Evolutionary conservation across 2,329 filamentous ascomycete species (phyloP).

Genomic region (Gnomoniopsis smithogilvyi): DNA sequence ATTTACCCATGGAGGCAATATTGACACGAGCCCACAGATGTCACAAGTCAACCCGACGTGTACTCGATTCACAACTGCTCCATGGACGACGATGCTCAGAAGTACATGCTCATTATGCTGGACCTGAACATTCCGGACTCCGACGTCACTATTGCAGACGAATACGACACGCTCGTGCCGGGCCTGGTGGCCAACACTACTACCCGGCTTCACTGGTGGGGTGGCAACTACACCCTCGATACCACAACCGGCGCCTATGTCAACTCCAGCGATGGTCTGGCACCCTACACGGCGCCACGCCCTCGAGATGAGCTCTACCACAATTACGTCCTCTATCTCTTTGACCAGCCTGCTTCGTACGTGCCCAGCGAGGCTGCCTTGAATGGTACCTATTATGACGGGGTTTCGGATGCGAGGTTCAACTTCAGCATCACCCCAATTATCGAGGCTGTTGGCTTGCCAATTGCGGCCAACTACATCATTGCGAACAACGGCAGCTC

Average conservation of each 20-base stretch:
- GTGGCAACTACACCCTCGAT: not conserved
- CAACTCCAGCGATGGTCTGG: not conserved
- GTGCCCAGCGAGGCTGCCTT: not conserved
- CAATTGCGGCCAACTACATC: not conserved
- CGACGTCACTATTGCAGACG: not conserved
- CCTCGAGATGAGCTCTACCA: not conserved
- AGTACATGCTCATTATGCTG: not conserved
- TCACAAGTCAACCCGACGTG: not conserved
- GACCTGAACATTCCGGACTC: slow-evolving; percentile 1
- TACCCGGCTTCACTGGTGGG: not conserved
- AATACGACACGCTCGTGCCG: not conserved
- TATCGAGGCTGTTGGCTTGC: not conserved
- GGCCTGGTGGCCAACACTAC: not conserved
- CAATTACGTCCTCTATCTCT: not conserved
- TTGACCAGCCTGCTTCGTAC: not conserved
- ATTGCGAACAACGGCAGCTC: not conserved
- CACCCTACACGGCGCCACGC: not conserved
- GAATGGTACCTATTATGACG: not conserved
- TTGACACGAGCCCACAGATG: not conserved
- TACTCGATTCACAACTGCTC: not conserved
- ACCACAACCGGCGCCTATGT: not conserved
- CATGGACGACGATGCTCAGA: not conserved
- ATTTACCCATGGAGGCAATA: not conserved
- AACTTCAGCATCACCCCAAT: not conserved
- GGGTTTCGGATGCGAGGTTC: not conserved